phyloP scores from a whole-genome alignment of 148 eudicot genomes.

The Chenopodium quinoa region DNA sequence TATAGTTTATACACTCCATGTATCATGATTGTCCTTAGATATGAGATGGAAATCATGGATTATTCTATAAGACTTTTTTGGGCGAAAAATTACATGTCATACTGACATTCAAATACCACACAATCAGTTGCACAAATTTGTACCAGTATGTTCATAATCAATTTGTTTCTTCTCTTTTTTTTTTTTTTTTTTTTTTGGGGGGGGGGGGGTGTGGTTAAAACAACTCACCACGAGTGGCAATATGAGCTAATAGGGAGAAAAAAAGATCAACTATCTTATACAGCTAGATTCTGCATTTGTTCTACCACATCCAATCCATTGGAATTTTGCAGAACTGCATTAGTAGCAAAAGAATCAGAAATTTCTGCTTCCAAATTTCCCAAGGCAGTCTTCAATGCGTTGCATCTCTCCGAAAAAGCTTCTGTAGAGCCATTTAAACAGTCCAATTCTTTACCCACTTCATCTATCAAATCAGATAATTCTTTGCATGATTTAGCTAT shows the following conservation, averaged over 20 bases:
- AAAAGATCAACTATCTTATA: slow-evolving; percentile 25
- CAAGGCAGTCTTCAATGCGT: slow-evolving; percentile 39
- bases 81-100: background rate
- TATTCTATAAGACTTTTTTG: slow-evolving; percentile 1
- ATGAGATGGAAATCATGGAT: slow-evolving; percentile 1
- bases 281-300: slow-evolving; percentile 49
- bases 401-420: slow-evolving; percentile 49
- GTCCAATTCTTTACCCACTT: slow-evolving; percentile 45
- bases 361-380: slow-evolving; percentile 35
- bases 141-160: background rate
- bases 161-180: background rate
- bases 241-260: background rate
- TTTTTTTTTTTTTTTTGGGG: too few species aligned
- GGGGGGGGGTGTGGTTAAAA: too few species aligned
- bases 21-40: background rate
- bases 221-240: background rate
- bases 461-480: slow-evolving; percentile 40
- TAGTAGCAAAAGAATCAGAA: background rate
- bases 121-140: background rate
- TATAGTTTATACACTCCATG: slow-evolving; percentile 13
- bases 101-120: background rate
- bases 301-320: slow-evolving; percentile 32
- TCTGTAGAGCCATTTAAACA: slow-evolving; percentile 40
- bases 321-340: slow-evolving; percentile 23
- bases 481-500: slow-evolving; percentile 46